These are phyloP conservation scores for Colletotrichum gigasporum DNA, from an alignment of 2,329 filamentous ascomycete species.

Conservation along the genomic window DNA sequence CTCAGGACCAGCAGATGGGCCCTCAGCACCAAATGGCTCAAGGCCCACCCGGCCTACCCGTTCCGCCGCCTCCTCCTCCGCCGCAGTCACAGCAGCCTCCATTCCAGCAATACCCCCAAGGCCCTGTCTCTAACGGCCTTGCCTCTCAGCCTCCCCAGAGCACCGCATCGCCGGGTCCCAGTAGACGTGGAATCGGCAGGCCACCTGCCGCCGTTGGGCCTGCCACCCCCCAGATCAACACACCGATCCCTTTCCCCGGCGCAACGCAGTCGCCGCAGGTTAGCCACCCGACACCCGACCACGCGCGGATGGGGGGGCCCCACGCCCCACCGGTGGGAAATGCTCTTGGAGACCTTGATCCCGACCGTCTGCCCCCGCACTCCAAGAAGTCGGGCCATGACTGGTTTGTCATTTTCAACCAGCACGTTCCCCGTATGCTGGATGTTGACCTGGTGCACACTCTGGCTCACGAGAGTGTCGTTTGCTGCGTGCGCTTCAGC, in stretches of 20 bases:
- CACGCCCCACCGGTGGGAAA: conserved; percentile 57
- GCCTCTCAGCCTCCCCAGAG: conserved; percentile 83
- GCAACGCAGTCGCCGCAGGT: conserved; percentile 86
- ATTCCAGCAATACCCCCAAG: conserved; percentile 75
- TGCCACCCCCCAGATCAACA: conserved; percentile 92
- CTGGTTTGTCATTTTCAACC: conserved; percentile 98
- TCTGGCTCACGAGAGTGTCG: conserved; percentile 91
- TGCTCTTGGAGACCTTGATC: conserved; percentile 85
- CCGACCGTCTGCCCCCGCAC: conserved; percentile 83
- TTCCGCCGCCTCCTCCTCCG: conserved; percentile 66
- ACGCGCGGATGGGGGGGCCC: conserved; percentile 61
- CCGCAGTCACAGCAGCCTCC: conserved; percentile 73
- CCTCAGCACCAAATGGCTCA: conserved; percentile 70
- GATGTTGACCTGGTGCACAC: conserved; percentile 96
- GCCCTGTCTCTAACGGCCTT: conserved; percentile 74
- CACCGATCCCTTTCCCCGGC: conserved; percentile 85
- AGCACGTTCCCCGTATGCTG: conserved; percentile 84
- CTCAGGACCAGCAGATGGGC: conserved; percentile 70
- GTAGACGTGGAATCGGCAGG: conserved; percentile 75
- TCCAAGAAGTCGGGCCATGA: conserved; percentile 90
- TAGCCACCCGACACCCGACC: conserved; percentile 83
- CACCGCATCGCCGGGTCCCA: conserved; percentile 87
- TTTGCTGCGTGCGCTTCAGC: conserved; percentile 98
- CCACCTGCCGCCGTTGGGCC: conserved; percentile 72
- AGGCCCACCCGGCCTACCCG: conserved; percentile 74